Conservation (phyloP, 139 green algal genomes). For the Chlorella sorokiniana region DNA sequence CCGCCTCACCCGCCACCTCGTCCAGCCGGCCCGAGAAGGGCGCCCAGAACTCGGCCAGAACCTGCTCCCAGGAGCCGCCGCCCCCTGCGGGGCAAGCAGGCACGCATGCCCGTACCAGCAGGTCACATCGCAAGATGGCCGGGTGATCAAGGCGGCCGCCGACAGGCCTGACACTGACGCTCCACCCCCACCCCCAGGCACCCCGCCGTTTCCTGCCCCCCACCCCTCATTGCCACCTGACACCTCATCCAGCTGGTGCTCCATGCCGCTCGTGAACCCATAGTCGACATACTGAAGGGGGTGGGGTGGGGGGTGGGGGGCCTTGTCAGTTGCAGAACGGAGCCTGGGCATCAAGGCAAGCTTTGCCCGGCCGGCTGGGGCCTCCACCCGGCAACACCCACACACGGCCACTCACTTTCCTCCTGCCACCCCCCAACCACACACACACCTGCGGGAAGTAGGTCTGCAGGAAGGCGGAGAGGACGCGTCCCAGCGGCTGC, state of each 20-base stretch:
- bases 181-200: background rate
- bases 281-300: conserved; percentile 76
- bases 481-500: conserved; percentile 65
- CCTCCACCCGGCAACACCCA: background rate
- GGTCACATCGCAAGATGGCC: too few species aligned
- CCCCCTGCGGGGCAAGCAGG: too few species aligned
- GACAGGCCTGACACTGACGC: background rate
- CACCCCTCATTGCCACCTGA: conserved; percentile 41
- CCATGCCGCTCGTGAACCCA: conserved; percentile 74
- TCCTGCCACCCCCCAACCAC: too few species aligned
- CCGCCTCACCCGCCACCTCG: too few species aligned
- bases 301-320: background rate
- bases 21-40: too few species aligned
- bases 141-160: too few species aligned
- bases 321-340: background rate
- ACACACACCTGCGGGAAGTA: conserved; percentile 60
- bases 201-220: background rate
- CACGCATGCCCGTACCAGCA: too few species aligned
- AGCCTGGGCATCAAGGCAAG: background rate
- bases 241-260: conserved; percentile 72
- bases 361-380: background rate
- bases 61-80: too few species aligned
- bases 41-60: too few species aligned
- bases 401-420: background rate
- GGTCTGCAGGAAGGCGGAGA: conserved; percentile 74